Conservation (phyloP, 768 basidiomycete species). For the Clitopilus hobsonii region DNA sequence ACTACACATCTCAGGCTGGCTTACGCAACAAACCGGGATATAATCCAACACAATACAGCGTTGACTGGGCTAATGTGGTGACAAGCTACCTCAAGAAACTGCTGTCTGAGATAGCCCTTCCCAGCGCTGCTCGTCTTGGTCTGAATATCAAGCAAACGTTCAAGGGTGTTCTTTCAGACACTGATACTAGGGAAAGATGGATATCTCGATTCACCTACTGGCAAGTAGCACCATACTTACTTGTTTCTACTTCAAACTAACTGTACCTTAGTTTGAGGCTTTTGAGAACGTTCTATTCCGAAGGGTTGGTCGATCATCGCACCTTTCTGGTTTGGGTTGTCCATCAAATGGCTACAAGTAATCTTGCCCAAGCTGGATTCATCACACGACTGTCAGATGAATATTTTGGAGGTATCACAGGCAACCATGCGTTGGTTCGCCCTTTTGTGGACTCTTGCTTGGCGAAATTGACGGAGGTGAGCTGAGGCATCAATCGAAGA, state of each 20-base stretch:
- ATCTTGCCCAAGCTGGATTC: constrained; percentile 79
- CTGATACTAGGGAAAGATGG: constrained; percentile 70
- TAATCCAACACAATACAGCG: constrained; percentile 77
- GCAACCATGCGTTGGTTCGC: constrained; percentile 60
- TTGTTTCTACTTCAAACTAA: background rate
- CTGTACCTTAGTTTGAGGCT: constrained; percentile 51
- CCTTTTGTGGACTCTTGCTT: constrained; percentile 74
- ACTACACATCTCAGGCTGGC: constrained; percentile 44
- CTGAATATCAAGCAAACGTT: constrained; percentile 82
- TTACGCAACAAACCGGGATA: constrained; percentile 75
- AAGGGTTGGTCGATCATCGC: constrained; percentile 75
- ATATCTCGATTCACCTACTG: constrained; percentile 75
- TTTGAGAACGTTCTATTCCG: constrained; percentile 71
- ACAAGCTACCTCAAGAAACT: constrained; percentile 83
- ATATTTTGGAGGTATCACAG: constrained; percentile 67
- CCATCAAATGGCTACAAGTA: constrained; percentile 70
- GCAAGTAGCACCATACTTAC: constrained; percentile 29
- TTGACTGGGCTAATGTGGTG: constrained; percentile 81
- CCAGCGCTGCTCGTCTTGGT: constrained; percentile 71
- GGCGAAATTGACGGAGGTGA: constrained; percentile 61
- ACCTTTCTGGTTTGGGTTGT: constrained; percentile 79
- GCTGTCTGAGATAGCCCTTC: constrained; percentile 71
- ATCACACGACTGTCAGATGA: constrained; percentile 73
- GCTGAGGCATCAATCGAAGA: too few species aligned
- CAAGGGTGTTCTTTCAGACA: constrained; percentile 73